These are phyloP conservation scores for Phaeosphaeria sp. DNA, from an alignment of 2,329 filamentous ascomycete species.

Conservation along the genomic window DNA sequence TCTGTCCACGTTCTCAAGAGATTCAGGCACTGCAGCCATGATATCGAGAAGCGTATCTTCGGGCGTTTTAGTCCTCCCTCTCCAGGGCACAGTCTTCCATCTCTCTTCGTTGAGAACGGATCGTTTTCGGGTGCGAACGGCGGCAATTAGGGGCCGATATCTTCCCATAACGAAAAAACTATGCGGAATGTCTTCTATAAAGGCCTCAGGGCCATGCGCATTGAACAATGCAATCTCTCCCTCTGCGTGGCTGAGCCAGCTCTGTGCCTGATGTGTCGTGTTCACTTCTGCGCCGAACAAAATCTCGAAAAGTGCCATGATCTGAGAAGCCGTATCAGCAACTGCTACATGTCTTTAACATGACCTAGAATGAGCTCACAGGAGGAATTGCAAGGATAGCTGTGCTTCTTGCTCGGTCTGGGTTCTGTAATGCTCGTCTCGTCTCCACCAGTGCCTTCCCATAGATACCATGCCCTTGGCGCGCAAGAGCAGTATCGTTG, in stretches of 20 bases:
- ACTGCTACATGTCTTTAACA: neutral
- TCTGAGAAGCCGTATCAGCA: neutral
- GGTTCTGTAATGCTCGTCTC: constrained; percentile 23
- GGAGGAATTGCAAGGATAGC: constrained; percentile 34
- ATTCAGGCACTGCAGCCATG: constrained; percentile 36
- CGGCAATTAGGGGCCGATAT: constrained; percentile 24
- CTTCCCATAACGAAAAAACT: constrained; percentile 31
- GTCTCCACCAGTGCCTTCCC: constrained; percentile 33
- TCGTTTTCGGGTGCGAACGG: constrained; percentile 45
- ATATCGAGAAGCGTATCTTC: constrained; percentile 46
- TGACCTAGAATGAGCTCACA: neutral
- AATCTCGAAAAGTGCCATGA: constrained; percentile 35
- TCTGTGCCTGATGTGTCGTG: constrained; percentile 26
- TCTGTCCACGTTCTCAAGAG: constrained; percentile 39
- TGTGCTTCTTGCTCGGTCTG: constrained; percentile 20
- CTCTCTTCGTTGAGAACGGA: constrained; percentile 36
- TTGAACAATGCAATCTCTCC: constrained; percentile 34
- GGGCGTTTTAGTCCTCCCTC: constrained; percentile 34
- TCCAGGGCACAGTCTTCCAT: constrained; percentile 49
- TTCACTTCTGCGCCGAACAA: constrained; percentile 34
- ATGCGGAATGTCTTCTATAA: constrained; percentile 24
- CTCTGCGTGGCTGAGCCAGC: constrained; percentile 37
- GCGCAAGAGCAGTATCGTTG: constrained; percentile 19
- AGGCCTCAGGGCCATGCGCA: constrained; percentile 24
- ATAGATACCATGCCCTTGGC: constrained; percentile 32